phyloP scores from a whole-genome alignment of 2,329 filamentous ascomycete species.

The Trichoderma atrobrunneum region DNA sequence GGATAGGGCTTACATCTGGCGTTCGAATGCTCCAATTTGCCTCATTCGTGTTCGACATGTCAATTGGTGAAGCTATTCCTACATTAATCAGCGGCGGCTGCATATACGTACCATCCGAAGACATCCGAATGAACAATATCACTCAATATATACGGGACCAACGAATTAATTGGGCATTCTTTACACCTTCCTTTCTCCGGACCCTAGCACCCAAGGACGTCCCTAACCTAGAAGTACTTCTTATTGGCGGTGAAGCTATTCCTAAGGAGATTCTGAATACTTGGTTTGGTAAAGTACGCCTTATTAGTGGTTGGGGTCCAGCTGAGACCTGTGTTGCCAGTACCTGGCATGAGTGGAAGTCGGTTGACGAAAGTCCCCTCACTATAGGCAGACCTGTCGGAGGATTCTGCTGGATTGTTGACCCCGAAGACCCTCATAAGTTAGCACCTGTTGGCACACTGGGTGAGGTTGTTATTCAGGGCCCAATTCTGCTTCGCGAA shows the following conservation, averaged over 20 bases:
- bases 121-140: not conserved
- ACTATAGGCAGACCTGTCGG: conserved; percentile 9
- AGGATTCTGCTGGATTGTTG: conserved; percentile 16
- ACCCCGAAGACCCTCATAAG: not conserved
- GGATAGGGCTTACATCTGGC: not conserved
- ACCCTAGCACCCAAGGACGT: not conserved
- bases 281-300: conserved; percentile 5
- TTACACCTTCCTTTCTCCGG: not conserved
- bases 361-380: not conserved
- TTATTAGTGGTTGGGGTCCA: conserved; percentile 2
- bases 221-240: not conserved
- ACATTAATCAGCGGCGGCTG: not conserved
- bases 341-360: not conserved
- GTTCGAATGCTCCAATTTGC: conserved; percentile 15
- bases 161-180: not conserved
- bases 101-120: conserved; percentile 3
- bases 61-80: not conserved
- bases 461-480: conserved; percentile 9
- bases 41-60: conserved; percentile 15
- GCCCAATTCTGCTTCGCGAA: conserved; percentile 6
- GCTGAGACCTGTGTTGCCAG: conserved; percentile 16
- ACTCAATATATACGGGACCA: not conserved
- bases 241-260: conserved; percentile 7
- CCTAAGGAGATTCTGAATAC: not conserved
- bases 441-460: conserved; percentile 8